phyloP scores from a whole-genome alignment of 1,284 basidiomycete species.

The Rhizoctonia solani region DNA sequence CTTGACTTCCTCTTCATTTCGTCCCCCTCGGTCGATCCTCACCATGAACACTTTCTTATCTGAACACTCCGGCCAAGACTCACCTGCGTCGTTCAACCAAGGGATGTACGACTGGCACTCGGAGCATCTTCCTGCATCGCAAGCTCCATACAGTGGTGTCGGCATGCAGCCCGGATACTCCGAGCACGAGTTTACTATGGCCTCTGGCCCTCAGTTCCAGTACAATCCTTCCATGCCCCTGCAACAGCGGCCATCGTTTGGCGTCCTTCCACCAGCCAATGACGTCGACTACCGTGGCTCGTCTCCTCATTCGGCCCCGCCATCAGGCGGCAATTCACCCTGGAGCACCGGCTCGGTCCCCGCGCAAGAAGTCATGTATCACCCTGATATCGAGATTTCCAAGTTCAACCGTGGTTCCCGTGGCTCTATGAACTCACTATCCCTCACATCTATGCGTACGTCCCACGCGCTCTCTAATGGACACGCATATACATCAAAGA shows the following conservation, averaged over 20 bases:
- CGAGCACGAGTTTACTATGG: too few species aligned
- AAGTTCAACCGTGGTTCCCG: conserved; percentile 32
- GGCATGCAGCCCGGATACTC: neutral
- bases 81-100: neutral
- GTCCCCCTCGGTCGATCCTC: conserved; percentile 12
- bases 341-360: conserved; percentile 27
- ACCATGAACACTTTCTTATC: neutral
- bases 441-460: conserved; percentile 9
- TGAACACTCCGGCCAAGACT: too few species aligned
- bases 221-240: too few species aligned
- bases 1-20: conserved; percentile 16
- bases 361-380: conserved; percentile 16
- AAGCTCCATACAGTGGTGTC: neutral
- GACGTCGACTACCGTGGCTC: neutral
- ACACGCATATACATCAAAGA: conserved; percentile 26
- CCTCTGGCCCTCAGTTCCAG: too few species aligned
- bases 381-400: conserved; percentile 22
- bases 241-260: too few species aligned
- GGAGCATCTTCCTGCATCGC: too few species aligned
- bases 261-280: neutral
- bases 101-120: neutral
- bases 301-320: conserved; percentile 3
- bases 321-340: conserved; percentile 17
- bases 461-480: conserved; percentile 5
- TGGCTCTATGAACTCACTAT: conserved; percentile 29